Base-by-base conservation (phyloP, 805 yeast genomes). In the Wickerhamomyces sydowiorum region DNA sequence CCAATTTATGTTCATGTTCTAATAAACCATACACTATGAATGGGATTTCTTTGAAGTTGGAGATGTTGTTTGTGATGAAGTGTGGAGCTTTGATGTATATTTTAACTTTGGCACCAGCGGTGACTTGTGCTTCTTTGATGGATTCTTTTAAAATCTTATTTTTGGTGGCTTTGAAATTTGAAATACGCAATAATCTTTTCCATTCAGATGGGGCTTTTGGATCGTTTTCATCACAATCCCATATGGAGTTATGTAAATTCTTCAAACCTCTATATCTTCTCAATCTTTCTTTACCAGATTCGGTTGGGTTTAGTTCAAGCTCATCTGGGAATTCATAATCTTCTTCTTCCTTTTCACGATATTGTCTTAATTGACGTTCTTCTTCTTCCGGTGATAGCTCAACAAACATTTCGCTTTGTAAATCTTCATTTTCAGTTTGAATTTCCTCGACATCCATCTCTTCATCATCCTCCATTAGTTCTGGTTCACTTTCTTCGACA, bases 261-360 rank as follows among this genome's bases (percentile, higher is more conserved):
- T 87, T 86, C 49, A 90, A 75, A 45, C 98, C 98, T 62, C 97
- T 76, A 64, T 88, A 91, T 47, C 89, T 76, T 24, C 71, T 64
- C 43, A 93, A 70, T 49, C 87, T 75, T 48, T 89, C 88, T 53
- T 75, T 75, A 9, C 86, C 98, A 5, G 84, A 73, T 49, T 76
- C 90, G 6, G 63, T 59, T 24, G 97, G 97, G 36, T 72, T 75
- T 34, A 93, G 66, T 61, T 93, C 98, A 42, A 91, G 66, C 65
- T 93, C 99, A 64, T 93, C 99, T 0, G 98, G 98, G 70, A 89
- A 93, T 54, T 90, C 96, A 28, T 78, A 73, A 59, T 88, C 97
- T 42, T 90, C 97, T 45, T 76, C 75, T 50, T 80, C 96, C 47
- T 77, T 62, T 31, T 70, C 71, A 52, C 93, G 77, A 66, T 72